Evolutionary conservation across 306 rosid species (phyloP).

Genomic region (Vigna hirtella): DNA sequence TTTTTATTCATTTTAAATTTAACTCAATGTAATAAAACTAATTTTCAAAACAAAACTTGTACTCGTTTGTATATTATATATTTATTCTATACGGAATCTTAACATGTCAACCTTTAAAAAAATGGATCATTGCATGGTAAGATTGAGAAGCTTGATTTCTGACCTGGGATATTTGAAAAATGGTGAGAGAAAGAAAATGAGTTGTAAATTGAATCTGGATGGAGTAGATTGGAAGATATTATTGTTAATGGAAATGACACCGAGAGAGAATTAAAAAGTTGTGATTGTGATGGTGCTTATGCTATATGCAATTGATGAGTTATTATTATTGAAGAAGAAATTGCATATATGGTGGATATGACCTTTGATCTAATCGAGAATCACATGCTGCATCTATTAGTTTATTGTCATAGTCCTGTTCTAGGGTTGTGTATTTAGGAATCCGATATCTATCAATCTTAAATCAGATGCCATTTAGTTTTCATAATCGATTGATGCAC

Average conservation of each 20-base stretch:
- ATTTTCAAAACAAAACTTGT: too few species aligned
- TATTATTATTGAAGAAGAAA: constrained; percentile 36
- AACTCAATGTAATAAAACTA: too few species aligned
- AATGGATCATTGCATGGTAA: too few species aligned
- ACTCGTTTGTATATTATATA: too few species aligned
- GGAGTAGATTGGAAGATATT: constrained; percentile 58
- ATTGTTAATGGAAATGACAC: constrained; percentile 41
- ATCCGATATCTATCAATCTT: constrained; percentile 22
- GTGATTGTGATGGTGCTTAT: constrained; percentile 8
- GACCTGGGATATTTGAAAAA: constrained; percentile 36
- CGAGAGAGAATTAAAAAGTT: constrained; percentile 36
- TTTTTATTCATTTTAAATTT: too few species aligned
- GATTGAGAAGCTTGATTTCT: constrained; percentile 8
- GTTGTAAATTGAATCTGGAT: constrained; percentile 53
- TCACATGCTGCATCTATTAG: constrained; percentile 45
- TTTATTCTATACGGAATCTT: too few species aligned
- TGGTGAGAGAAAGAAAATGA: background rate
- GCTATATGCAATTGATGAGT: constrained; percentile 9
- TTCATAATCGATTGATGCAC: constrained; percentile 39
- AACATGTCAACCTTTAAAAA: too few species aligned
- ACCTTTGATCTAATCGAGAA: constrained; percentile 45
- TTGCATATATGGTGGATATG: constrained; percentile 17
- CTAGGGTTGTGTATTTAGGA: constrained; percentile 40
- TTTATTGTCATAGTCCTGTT: constrained; percentile 21
- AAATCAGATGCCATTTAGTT: constrained; percentile 32